Evolutionary conservation across 179 eudicot species (phyloP).

Genomic region (Kewa caespitosa): DNA sequence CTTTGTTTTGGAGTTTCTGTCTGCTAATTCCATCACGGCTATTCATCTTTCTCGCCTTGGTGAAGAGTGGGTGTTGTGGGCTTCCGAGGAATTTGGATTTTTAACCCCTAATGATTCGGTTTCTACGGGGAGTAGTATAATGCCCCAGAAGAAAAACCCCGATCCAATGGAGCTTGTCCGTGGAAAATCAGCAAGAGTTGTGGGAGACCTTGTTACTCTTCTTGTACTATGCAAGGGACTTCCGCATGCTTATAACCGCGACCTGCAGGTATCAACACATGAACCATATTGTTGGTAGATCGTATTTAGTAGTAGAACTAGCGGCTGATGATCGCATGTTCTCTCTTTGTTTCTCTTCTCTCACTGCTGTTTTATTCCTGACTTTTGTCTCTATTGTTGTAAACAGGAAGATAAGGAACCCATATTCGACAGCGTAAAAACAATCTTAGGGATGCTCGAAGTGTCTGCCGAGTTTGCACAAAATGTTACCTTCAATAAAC

Average conservation of each 20-base stretch:
- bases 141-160: slow-evolving; percentile 99
- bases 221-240: slow-evolving; percentile 97
- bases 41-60: slow-evolving; percentile 95
- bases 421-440: slow-evolving; percentile 82
- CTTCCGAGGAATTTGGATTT: slow-evolving; percentile 96
- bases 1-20: slow-evolving; percentile 90
- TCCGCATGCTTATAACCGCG: slow-evolving; percentile 97
- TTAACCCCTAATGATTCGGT: slow-evolving; percentile 87
- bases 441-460: slow-evolving; percentile 89
- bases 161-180: slow-evolving; percentile 99
- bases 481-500: slow-evolving; percentile 69
- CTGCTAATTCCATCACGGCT: slow-evolving; percentile 88
- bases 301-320: neutral
- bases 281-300: neutral
- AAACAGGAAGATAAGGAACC: slow-evolving; percentile 96
- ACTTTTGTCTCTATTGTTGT: slow-evolving; percentile 8
- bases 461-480: slow-evolving; percentile 89
- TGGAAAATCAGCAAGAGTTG: slow-evolving; percentile 90
- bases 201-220: slow-evolving; percentile 85
- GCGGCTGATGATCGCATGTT: neutral
- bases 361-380: too few species aligned
- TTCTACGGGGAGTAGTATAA: slow-evolving; percentile 99
- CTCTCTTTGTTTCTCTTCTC: neutral
- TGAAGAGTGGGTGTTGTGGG: slow-evolving; percentile 99
- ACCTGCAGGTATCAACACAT: slow-evolving; percentile 70